phyloP scores from a whole-genome alignment of 805 yeast genomes.

The Schwanniomyces sp. region DNA sequence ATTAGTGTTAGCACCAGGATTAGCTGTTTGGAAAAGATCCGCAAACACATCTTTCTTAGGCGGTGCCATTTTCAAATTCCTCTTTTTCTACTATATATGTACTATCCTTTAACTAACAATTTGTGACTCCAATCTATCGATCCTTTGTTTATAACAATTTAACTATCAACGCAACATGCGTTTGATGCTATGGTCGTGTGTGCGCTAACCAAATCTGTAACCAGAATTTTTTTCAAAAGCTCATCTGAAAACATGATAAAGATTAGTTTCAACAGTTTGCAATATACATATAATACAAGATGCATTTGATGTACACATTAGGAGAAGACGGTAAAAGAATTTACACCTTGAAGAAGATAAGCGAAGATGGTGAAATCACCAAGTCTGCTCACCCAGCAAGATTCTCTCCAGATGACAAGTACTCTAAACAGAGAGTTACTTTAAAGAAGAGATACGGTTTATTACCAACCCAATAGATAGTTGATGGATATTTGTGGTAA shows the following conservation, averaged over 20 bases:
- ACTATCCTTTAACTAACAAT: not conserved
- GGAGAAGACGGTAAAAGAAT: slow-evolving; percentile 94
- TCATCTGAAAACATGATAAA: slow-evolving; percentile 3
- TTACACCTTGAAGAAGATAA: slow-evolving; percentile 83
- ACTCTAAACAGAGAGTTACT: slow-evolving; percentile 98
- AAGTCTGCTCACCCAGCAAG: slow-evolving; percentile 99
- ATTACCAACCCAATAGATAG: slow-evolving; percentile 68
- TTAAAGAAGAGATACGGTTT: slow-evolving; percentile 90
- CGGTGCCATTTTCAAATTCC: slow-evolving; percentile 19
- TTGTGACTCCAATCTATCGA: not conserved
- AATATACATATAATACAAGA: slow-evolving; percentile 27
- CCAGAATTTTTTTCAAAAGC: slow-evolving; percentile 3
- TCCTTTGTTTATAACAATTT: not conserved
- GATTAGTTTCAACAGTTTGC: not conserved
- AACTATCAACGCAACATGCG: not conserved
- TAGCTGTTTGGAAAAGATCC: slow-evolving; percentile 38
- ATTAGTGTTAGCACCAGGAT: slow-evolving; percentile 12
- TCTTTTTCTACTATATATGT: not conserved
- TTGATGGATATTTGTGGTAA: not conserved
- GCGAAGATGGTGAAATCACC: slow-evolving; percentile 90
- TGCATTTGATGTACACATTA: slow-evolving; percentile 99
- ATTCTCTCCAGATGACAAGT: slow-evolving; percentile 99
- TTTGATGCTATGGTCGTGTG: not conserved
- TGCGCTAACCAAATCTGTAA: not conserved
- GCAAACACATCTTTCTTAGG: slow-evolving; percentile 48